These are phyloP conservation scores for Trichoderma gamsii DNA, from an alignment of 495 filamentous ascomycete species.

Conservation along the genomic window DNA sequence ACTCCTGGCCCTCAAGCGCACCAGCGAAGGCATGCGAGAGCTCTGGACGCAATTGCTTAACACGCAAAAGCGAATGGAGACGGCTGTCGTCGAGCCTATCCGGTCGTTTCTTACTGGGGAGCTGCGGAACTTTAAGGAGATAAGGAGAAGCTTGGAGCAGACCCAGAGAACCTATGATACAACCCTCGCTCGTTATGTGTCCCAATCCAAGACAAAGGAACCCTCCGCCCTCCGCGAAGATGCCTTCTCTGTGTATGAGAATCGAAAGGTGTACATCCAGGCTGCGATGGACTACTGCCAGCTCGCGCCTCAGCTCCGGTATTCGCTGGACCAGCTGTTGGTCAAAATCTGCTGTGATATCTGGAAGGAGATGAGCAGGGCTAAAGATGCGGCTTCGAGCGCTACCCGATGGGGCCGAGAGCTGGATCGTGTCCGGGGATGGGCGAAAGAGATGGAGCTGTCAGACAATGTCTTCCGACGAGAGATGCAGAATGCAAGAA, in stretches of 20 bases:
- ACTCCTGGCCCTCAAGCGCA: slow-evolving; percentile 72
- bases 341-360: slow-evolving; percentile 79
- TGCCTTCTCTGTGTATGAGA: slow-evolving; percentile 93
- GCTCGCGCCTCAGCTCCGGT: slow-evolving; percentile 72
- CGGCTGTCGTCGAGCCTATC: slow-evolving; percentile 73
- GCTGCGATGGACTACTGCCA: slow-evolving; percentile 91
- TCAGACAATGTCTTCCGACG: slow-evolving; percentile 70
- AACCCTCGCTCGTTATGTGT: slow-evolving; percentile 68
- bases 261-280: slow-evolving; percentile 82
- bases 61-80: slow-evolving; percentile 68
- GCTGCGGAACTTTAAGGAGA: slow-evolving; percentile 57
- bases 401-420: slow-evolving; percentile 63
- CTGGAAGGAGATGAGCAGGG: slow-evolving; percentile 71
- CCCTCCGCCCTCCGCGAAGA: slow-evolving; percentile 85
- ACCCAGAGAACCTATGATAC: slow-evolving; percentile 78
- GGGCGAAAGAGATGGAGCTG: slow-evolving; percentile 87
- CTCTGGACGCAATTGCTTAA: slow-evolving; percentile 74
- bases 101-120: slow-evolving; percentile 68
- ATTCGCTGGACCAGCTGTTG: slow-evolving; percentile 75
- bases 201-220: slow-evolving; percentile 89
- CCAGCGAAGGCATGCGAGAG: slow-evolving; percentile 77
- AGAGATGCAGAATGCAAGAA: slow-evolving; percentile 71
- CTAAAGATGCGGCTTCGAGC: slow-evolving; percentile 52
- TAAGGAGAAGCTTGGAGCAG: slow-evolving; percentile 64
- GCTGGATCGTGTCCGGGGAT: slow-evolving; percentile 84